phyloP scores from a whole-genome alignment of 148 eudicot species.

The Fagopyrum esculentum region DNA sequence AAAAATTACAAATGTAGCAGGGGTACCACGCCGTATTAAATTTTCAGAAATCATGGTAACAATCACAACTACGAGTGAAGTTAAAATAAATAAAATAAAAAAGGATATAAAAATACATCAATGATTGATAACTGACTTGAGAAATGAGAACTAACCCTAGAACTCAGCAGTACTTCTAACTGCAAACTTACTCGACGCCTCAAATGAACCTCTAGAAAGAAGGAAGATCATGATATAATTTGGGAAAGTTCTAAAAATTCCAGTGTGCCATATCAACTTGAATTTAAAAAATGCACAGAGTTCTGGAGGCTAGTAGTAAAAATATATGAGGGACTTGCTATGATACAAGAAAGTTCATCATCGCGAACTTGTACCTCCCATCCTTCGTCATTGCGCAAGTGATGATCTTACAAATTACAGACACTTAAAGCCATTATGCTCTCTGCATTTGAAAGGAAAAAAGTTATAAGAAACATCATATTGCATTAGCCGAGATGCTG shows the following conservation, averaged over 20 bases:
- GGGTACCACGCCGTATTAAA: neutral
- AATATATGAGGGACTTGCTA: slow-evolving; percentile 8
- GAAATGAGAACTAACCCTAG: neutral
- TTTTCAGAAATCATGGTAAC: neutral
- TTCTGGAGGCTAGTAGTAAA: neutral
- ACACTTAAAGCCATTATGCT: neutral
- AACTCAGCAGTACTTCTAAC: slow-evolving; percentile 4
- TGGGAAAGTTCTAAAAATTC: neutral
- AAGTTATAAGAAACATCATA: neutral
- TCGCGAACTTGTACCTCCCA: slow-evolving; percentile 6
- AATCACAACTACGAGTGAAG: neutral
- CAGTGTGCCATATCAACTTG: slow-evolving; percentile 3
- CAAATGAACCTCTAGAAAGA: neutral
- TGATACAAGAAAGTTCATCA: neutral
- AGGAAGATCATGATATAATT: neutral
- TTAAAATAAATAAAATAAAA: neutral
- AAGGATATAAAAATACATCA: neutral
- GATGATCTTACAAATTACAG: neutral
- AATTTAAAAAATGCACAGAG: neutral
- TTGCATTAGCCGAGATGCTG: neutral
- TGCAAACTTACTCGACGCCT: neutral
- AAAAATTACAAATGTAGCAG: neutral
- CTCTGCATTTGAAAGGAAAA: neutral
- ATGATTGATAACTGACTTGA: no score
- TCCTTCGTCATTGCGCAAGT: neutral